A percentile compares a stretch with the other conserved stretches of the same genome.
Evolutionary conservation across 176 grass and related monocot species (phyloP).

Genomic region (Hordeum vulgare): MorexV3_pseudomolecules_assembly NC_058524.1:486708616-486709115

Average conservation of each 20-base stretch:
- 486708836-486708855: background rate
- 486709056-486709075: conserved; percentile 14
- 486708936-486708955: background rate
- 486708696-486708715: background rate
- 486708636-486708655: background rate
- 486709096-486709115: background rate
- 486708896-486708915: background rate
- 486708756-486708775: conserved; percentile 5
- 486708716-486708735: background rate
- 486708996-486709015: conserved; percentile 97
- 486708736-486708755: background rate
- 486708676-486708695: background rate
- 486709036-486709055: conserved; percentile 75
- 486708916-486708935: background rate
- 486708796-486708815: background rate
- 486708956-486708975: conserved; percentile 1
- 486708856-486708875: background rate
- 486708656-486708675: conserved; percentile 18
- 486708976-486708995: conserved; percentile 33
- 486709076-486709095: background rate
- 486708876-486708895: background rate
- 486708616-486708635: conserved; percentile 79
- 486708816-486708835: background rate
- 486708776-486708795: background rate
- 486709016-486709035: conserved; percentile 94